Evolutionary conservation across 2,329 filamentous ascomycete species (phyloP), one percentile per base, ranked within the genome.

Genomic region (Emericellopsis cladophorae): DNA sequence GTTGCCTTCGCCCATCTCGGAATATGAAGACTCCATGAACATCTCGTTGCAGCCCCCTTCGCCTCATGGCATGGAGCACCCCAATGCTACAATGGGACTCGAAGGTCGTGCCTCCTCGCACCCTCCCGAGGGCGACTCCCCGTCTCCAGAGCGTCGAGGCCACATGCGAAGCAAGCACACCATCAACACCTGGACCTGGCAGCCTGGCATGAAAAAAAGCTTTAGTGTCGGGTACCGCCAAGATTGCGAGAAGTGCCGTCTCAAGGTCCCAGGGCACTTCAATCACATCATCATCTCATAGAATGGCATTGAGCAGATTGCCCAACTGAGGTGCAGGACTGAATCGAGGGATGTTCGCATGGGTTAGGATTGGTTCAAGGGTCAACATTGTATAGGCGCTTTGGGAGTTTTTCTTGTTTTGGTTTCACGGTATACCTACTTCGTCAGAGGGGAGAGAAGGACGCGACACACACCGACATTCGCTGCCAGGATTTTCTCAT

Each of bases 161-260:
- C 74, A 79, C 51, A 68, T 67, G 11, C 67, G 74, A 40, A 76
- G 70, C 47, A 70, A 70, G 41, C 74, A 79, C 49, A 78, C 74
- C 0, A 58, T 78, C 42, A 75, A 76, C 52, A 68, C 66, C 42
- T 78, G 74, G 74, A 78, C 74, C 2, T 64, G 67, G 51, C 71
- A 77, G 45, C 72, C 74, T 0, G 74, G 74, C 48, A 77, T 76
- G 71, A 83, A 81, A 60, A 76, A 74, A 55, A 77, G 72, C 45
- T 81, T 88, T 56, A 84, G 81, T 51, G 86, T 88, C 75, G 84
- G 84, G 39, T 88, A 81, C 61, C 68, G 83, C 46, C 72, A 79
- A 11, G 83, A 86, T 57, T 89, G 84, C 55, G 82, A 87, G 45
- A 87, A 87, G 59, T 89, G 84, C 60, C 72, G 72, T 36, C 68